These are phyloP conservation scores for Gnomoniopsis smithogilvyi DNA, from an alignment of 2,329 filamentous ascomycete genomes.

Conservation along the genomic window DNA sequence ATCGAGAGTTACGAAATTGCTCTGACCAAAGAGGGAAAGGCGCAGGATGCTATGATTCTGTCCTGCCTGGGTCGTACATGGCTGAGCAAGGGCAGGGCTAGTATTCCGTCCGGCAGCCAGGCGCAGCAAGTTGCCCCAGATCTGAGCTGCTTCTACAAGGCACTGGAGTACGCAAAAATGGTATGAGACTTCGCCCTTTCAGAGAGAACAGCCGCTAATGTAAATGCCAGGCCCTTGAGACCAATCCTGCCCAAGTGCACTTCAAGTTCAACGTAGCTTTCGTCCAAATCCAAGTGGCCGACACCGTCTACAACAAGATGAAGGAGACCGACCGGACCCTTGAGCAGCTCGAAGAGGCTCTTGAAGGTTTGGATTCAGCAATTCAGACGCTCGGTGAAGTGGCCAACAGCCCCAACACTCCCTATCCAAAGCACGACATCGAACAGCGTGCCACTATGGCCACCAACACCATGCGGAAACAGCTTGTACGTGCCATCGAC, in stretches of 20 bases:
- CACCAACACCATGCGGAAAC: constrained; percentile 87
- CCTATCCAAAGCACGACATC: constrained; percentile 86
- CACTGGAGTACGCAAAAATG: constrained; percentile 61
- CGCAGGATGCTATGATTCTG: constrained; percentile 72
- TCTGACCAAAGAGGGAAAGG: constrained; percentile 71
- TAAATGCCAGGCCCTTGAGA: constrained; percentile 61
- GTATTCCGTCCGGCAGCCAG: constrained; percentile 9
- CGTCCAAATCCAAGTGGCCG: constrained; percentile 88
- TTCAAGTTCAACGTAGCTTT: constrained; percentile 98
- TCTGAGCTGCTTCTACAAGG: constrained; percentile 54
- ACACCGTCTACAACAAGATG: constrained; percentile 68
- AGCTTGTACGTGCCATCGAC: constrained; percentile 80
- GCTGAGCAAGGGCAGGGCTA: constrained; percentile 71
- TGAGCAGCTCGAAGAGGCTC: constrained; percentile 76
- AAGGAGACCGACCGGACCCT: constrained; percentile 74
- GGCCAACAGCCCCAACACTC: constrained; percentile 62
- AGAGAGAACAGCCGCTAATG: constrained; percentile 20
- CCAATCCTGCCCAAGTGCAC: constrained; percentile 80
- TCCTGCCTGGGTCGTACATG: constrained; percentile 86
- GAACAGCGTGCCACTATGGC: constrained; percentile 98
- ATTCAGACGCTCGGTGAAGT: constrained; percentile 70
- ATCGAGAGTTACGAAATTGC: constrained; percentile 94
- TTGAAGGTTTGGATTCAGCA: constrained; percentile 77
- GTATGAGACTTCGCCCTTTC: constrained; percentile 34
- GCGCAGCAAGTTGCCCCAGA: constrained; percentile 42